Evolutionary conservation across 2,329 filamentous ascomycete species (phyloP), one percentile per base, ranked within the genome.

Genomic region (Microdochium paspali): DNA sequence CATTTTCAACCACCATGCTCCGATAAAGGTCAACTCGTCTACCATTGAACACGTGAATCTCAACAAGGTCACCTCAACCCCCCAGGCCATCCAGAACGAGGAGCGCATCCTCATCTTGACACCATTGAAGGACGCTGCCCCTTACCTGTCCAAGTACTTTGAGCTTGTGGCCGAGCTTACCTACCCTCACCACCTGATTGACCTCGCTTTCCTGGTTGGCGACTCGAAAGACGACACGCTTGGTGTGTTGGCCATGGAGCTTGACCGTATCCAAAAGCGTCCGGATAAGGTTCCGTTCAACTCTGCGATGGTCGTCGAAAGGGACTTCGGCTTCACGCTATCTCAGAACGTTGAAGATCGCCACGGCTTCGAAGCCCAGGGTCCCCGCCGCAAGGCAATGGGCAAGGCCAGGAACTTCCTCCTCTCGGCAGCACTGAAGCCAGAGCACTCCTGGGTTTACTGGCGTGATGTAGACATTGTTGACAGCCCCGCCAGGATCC

Each of bases 381-480:
- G 84, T 1, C 90, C 91, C 5, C 81, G 93, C 53, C 82, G 93
- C 54, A 97, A 91, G 70, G 82, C 85, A 30, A 90, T 98, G 79
- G 93, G 86, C 43, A 82, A 78, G 56, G 93, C 93, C 24, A 81
- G 93, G 57, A 98, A 98, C 66, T 98, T 95, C 66, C 75, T 98
- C 20, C 79, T 98, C 2, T 80, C 82, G 26, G 76, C 88, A 0
- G 85, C 93, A 3, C 64, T 98, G 58, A 95, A 94, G 71, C 82
- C 90, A 0, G 90, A 97, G 51, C 93, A 98, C 64, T 91, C 90
- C 9, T 98, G 93, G 93, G 90, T 97, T 9, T 97, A 96, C 66
- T 98, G 93, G 93, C 82, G 93, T 50, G 93, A 98, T 64, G 90
- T 95, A 45, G 93, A 98, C 66, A 96, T 98, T 57, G 82, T 87